Conservation (phyloP, 108 stramenopile genomes). For the Chaetoceros muelleri region DNA sequence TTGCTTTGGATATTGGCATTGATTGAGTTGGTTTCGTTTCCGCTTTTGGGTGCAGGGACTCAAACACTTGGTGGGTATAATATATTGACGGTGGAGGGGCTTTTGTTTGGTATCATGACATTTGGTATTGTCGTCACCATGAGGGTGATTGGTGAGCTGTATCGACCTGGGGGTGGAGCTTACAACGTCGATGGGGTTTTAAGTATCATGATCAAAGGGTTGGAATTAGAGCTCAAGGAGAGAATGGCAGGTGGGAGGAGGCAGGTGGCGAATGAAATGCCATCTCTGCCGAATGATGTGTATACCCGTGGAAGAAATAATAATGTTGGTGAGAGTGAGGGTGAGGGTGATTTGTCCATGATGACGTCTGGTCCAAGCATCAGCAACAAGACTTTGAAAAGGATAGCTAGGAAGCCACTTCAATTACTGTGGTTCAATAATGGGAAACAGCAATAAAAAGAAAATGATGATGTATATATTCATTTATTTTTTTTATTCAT, state of each 20-base stretch:
- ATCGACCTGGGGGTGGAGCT: slow-evolving; percentile 64
- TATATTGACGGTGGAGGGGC: slow-evolving; percentile 70
- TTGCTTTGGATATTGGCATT: slow-evolving; percentile 65
- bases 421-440: too few relatives aligned
- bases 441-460: too few relatives aligned
- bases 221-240: slow-evolving; percentile 71
- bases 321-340: too few relatives aligned
- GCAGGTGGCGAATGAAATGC: neutral
- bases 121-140: slow-evolving; percentile 70
- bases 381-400: too few relatives aligned
- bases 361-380: too few relatives aligned
- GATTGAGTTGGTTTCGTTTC: slow-evolving; percentile 67
- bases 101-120: slow-evolving; percentile 73
- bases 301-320: too few relatives aligned
- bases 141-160: slow-evolving; percentile 68
- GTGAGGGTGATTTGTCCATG: too few relatives aligned
- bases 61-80: slow-evolving; percentile 74
- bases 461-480: too few relatives aligned
- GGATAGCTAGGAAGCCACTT: too few relatives aligned
- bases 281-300: neutral
- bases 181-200: slow-evolving; percentile 81
- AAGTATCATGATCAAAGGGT: slow-evolving; percentile 67
- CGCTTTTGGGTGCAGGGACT: slow-evolving; percentile 74
- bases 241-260: slow-evolving; percentile 34
- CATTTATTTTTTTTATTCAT: too few relatives aligned